Base-by-base conservation (phyloP, 1,284 basidiomycete species). In the Rhodotorula mucilaginosa region DNA sequence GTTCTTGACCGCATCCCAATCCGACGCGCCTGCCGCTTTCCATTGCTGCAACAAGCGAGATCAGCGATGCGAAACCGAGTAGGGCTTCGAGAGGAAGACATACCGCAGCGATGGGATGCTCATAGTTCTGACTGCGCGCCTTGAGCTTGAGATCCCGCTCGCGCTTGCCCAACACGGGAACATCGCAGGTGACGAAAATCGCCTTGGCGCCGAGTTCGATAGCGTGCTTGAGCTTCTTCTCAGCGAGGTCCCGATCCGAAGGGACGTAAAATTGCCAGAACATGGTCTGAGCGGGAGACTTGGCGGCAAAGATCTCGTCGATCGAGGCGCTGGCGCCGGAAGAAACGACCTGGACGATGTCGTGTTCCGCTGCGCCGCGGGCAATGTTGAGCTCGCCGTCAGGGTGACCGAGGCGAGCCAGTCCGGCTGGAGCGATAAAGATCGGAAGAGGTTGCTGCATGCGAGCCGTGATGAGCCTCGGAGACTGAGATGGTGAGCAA, bases 361-460 rank as follows among this genome's bases (percentile, higher is more conserved):
- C 79, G 13, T 74, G 77, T 23, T 71, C 71, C 5, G 80, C 78
- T 7, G 83, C 83, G 3, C 82, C 84, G 10, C 79, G 76, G 0
- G 83, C 82, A 12, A 84, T 78, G 56, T 83, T 84, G 46, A 82
- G 78, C 72, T 85, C 84, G 47, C 84, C 84, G 61, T 84, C 83
- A 0, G 83, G 81, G 67, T 84, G 81, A 6, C 83, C 83, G 26
- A 83, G 75, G n/a, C 82, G 81, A 18, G 83, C 83, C 54, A 82
- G 79, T 1, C 84, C 84, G 3, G 85, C 90, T 19, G 90, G 92
- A 59, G 88, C 88, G 61, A 93, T 91, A 81, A 93, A 95, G 23
- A 95, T 83, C 0, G 92, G 92, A 21, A 95, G 83, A 0, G 92
- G 92, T 29, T 54, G 54, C 62, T 64, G 52, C 54, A 29, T 16